phyloP scores from a whole-genome alignment of 2,329 filamentous ascomycete species.

The Stenocarpella maydis region DNA sequence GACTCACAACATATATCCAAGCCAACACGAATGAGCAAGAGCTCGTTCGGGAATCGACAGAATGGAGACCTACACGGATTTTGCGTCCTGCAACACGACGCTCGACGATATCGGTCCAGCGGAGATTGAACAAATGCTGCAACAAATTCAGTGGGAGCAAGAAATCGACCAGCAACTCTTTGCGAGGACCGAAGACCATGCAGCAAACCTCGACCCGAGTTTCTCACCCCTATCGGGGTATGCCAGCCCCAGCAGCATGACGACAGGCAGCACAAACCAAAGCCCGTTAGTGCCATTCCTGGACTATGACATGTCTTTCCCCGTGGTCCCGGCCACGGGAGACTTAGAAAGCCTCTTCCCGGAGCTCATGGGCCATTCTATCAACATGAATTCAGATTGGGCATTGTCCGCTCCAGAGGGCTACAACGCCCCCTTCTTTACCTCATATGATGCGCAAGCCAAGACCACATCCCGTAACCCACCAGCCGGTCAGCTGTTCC shows the following conservation, averaged over 20 bases:
- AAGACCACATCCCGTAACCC: not conserved
- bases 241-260: constrained; percentile 26
- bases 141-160: constrained; percentile 11
- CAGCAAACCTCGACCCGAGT: not conserved
- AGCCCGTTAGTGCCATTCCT: constrained; percentile 15
- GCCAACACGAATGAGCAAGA: not conserved
- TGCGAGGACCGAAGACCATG: not conserved
- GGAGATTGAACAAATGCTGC: not conserved
- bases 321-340: not conserved
- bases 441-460: not conserved
- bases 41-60: not conserved
- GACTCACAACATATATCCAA: not conserved
- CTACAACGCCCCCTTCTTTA: not conserved
- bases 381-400: not conserved
- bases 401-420: not conserved
- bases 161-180: not conserved
- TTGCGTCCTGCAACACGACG: constrained; percentile 11
- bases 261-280: constrained; percentile 24
- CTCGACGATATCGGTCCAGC: not conserved
- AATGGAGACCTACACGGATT: not conserved
- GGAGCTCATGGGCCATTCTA: not conserved
- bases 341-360: not conserved
- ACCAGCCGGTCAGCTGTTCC: not conserved
- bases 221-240: constrained; percentile 14
- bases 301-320: constrained; percentile 15